Percentiles rank a stretch among this genome's conserved stretches.
phyloP scores from a whole-genome alignment of 306 rosid species.

The Vachellia collinsii region DNA sequence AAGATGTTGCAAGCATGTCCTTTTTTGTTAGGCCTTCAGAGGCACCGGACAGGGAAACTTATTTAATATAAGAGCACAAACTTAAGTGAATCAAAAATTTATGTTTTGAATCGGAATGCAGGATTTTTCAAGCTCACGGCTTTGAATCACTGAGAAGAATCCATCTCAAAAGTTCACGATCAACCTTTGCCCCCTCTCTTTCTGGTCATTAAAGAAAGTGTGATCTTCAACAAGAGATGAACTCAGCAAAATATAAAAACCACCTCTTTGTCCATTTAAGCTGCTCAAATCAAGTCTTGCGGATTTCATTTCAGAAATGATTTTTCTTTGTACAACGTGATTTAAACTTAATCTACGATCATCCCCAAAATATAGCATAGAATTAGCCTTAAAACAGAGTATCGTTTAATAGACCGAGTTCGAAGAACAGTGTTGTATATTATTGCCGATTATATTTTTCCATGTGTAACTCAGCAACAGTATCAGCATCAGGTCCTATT shows the following conservation, averaged over 20 bases:
- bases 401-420: background rate
- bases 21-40: background rate
- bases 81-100: background rate
- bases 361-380: background rate
- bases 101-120: background rate
- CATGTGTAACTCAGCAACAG: background rate
- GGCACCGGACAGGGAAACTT: background rate
- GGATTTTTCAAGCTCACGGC: background rate
- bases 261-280: background rate
- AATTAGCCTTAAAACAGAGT: background rate
- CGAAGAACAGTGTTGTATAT: background rate
- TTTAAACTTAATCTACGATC: background rate
- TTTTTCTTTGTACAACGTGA: background rate
- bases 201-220: background rate
- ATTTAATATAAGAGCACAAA: background rate
- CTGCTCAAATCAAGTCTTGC: background rate
- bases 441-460: background rate
- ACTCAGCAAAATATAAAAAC: background rate
- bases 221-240: background rate
- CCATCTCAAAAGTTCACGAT: conserved; percentile 6
- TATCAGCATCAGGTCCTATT: background rate
- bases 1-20: background rate
- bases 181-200: too few species aligned
- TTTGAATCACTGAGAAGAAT: conserved; percentile 10
- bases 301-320: background rate